A percentile compares a stretch with the other conserved stretches of the same genome.
phyloP scores from a whole-genome alignment of 176 grass and related monocot genomes.

The Triticum urartu region DNA sequence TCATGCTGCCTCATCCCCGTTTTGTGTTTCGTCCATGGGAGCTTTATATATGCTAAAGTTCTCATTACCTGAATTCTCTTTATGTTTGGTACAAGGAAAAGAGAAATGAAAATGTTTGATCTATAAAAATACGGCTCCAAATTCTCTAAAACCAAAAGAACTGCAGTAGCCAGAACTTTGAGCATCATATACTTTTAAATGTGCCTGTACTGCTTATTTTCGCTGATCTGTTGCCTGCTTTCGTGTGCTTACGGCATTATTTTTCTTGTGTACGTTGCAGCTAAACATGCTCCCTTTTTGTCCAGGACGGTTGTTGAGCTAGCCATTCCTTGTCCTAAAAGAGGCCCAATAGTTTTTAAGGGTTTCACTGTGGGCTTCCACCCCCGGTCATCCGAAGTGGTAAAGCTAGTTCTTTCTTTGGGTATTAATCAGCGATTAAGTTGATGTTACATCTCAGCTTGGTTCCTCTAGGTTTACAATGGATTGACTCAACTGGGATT shows the following conservation, averaged over 20 bases:
- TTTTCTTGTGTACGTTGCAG: neutral
- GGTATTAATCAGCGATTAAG: conserved; percentile 10
- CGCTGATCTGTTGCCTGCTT: neutral
- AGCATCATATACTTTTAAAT: conserved; percentile 6
- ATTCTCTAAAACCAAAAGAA: conserved; percentile 2
- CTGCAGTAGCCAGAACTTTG: neutral
- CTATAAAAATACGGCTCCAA: neutral
- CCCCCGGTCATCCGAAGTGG: conserved; percentile 84
- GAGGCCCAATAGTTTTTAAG: conserved; percentile 68
- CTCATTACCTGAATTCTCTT: neutral
- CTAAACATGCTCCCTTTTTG: conserved; percentile 23
- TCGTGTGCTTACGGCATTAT: conserved; percentile 16
- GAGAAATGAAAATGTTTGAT: neutral
- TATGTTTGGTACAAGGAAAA: neutral
- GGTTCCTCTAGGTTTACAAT: conserved; percentile 65
- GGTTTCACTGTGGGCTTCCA: conserved; percentile 92
- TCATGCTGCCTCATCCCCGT: neutral
- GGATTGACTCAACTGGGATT: conserved; percentile 89
- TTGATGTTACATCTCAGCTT: conserved; percentile 24
- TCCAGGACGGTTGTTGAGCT: conserved; percentile 73
- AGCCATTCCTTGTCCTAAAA: conserved; percentile 73
- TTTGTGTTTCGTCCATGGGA: neutral
- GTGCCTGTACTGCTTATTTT: neutral
- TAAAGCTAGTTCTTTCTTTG: conserved; percentile 36
- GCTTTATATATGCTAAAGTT: neutral